A percentile compares a stretch with the other conserved stretches of the same genome.
Evolutionary conservation across 2,329 filamentous ascomycete genomes (phyloP).

Genomic region (Penicillium sp.): DNA sequence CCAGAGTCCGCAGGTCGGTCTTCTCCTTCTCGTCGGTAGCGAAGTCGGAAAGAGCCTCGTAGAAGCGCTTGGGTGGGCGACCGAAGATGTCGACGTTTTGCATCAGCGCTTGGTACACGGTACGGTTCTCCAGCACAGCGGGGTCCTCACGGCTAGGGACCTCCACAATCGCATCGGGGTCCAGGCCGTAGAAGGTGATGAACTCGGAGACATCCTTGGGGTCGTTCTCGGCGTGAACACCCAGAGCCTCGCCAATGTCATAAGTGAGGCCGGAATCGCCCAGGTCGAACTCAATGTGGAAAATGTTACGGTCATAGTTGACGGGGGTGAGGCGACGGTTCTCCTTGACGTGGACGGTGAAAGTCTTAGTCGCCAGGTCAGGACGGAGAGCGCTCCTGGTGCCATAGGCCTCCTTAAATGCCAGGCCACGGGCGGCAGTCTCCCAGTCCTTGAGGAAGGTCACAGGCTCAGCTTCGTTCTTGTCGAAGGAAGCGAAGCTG

Average conservation of each 20-base stretch:
- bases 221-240: slow-evolving; percentile 94
- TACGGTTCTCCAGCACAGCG: slow-evolving; percentile 73
- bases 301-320: slow-evolving; percentile 96
- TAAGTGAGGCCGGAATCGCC: slow-evolving; percentile 88
- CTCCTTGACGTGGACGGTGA: slow-evolving; percentile 85
- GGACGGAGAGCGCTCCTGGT: slow-evolving; percentile 71
- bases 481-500: slow-evolving; percentile 78
- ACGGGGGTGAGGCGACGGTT: slow-evolving; percentile 85
- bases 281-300: slow-evolving; percentile 98
- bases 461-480: slow-evolving; percentile 65
- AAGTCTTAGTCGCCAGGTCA: slow-evolving; percentile 79
- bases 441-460: slow-evolving; percentile 71
- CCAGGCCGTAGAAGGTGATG: slow-evolving; percentile 82
- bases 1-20: slow-evolving; percentile 71
- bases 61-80: slow-evolving; percentile 95
- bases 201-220: slow-evolving; percentile 72
- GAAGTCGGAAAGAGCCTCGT: slow-evolving; percentile 83
- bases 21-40: slow-evolving; percentile 78
- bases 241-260: slow-evolving; percentile 94
- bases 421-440: slow-evolving; percentile 76
- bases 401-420: slow-evolving; percentile 90
- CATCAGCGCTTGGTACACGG: slow-evolving; percentile 82
- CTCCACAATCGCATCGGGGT: slow-evolving; percentile 80
- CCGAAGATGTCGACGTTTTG: slow-evolving; percentile 97
- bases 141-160: slow-evolving; percentile 79